Base-by-base conservation (phyloP, 176 grass and related monocot genomes). In the Oropetium thomaeum region DNA sequence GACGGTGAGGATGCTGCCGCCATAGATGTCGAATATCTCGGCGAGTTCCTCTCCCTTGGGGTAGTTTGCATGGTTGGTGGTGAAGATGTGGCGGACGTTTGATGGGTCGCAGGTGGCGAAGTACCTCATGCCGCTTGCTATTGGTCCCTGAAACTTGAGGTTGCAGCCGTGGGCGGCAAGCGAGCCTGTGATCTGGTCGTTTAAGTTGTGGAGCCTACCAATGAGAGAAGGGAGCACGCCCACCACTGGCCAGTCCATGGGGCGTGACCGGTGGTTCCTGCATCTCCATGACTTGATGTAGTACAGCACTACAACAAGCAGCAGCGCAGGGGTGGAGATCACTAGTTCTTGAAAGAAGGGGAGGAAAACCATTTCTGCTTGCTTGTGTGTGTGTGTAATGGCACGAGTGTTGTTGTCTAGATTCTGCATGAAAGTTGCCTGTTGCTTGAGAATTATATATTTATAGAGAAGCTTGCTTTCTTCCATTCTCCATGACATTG, bases 21-120 rank as follows among this genome's bases (percentile, higher is more conserved):
- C 16, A 16, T 78, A 31, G 25, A 82, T 26, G 19, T 78, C 79
- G 32, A 87, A 82, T 51, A 82, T 78, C 2, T 58, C 17, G 0
- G 74, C 45, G 37, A 82, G 74, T 11, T 74, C 79, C 22, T 35
- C 68, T 3, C 79, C 85, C 40, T 79, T 83, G 23, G 79, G 79
- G 60, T 79, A 87, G 52, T 87, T 87, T 0, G 58, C 37, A 35
- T 61, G 66, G 41, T 78, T 73, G 8, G 49, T 20, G 23, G 45
- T 78, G 66, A 87, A 87, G 60, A 87, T 38, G 48, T 87, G 79
- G 28, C 30, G 61, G 39, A 87, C 48, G n/a, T 82, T 83, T n/a
- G 30, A 60, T 0, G 85, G 85, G 60, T 87, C 79, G 16, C 30
- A 31, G 1, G 79, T 87, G 5, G 52, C 0, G 23, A 82, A 30